These are phyloP conservation scores for Acanthamoeba rhysodes DNA, from an alignment of 208 protist genomes.

Conservation along the genomic window DNA sequence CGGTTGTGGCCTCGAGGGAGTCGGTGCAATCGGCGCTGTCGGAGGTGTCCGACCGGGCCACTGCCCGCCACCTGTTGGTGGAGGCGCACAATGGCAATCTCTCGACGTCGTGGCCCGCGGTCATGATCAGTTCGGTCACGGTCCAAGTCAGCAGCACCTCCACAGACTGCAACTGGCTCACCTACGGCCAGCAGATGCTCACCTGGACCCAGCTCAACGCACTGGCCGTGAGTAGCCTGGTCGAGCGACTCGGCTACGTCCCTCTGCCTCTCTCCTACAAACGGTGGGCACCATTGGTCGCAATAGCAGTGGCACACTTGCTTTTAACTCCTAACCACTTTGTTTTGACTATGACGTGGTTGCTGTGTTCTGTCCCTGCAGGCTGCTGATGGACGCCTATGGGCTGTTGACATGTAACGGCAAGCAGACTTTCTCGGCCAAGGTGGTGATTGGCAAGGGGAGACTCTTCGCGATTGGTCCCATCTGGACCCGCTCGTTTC, in stretches of 20 bases:
- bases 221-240: background rate
- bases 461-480: background rate
- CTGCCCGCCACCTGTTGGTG: background rate
- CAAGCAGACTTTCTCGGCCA: background rate
- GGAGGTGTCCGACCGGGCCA: background rate
- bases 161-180: slow-evolving; percentile 10
- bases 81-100: background rate
- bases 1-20: background rate
- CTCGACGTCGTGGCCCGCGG: background rate
- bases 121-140: background rate
- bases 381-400: slow-evolving; percentile 9
- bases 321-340: background rate
- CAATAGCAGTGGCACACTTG: too few species aligned
- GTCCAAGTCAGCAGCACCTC: too few species aligned
- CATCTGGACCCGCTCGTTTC: background rate
- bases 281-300: background rate
- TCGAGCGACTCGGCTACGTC: background rate
- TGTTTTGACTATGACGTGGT: background rate
- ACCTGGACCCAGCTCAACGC: background rate
- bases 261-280: slow-evolving; percentile 31
- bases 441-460: slow-evolving; percentile 1
- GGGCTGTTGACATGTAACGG: background rate
- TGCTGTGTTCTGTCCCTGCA: background rate
- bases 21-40: slow-evolving; percentile 1
- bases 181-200: background rate